phyloP scores from a whole-genome alignment of 1,139 yeast genomes.

The Sugiyamaella novakii region DNA sequence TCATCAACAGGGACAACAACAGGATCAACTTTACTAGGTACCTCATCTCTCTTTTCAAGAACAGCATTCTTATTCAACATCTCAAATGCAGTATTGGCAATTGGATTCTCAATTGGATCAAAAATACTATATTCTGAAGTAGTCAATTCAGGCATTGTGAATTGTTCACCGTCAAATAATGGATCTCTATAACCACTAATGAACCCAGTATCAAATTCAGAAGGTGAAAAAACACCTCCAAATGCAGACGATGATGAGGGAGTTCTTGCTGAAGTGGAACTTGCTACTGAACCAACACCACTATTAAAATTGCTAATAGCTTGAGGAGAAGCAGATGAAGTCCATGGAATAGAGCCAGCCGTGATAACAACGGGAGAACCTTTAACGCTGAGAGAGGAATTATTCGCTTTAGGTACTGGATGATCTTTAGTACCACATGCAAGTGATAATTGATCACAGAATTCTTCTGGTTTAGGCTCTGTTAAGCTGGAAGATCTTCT shows the following conservation, averaged over 20 bases:
- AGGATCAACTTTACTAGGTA: background rate
- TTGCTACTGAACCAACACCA: constrained; percentile 4
- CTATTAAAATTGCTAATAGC: background rate
- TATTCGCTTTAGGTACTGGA: constrained; percentile 60
- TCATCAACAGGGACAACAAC: constrained; percentile 27
- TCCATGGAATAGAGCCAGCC: constrained; percentile 29
- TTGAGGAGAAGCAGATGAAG: constrained; percentile 23
- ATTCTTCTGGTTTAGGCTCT: constrained; percentile 45
- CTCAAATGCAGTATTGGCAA: constrained; percentile 28
- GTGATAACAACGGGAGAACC: constrained; percentile 27
- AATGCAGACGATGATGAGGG: constrained; percentile 15
- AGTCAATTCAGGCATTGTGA: constrained; percentile 40
- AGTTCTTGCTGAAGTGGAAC: constrained; percentile 12
- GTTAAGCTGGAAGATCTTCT: constrained; percentile 23
- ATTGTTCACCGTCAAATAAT: constrained; percentile 39
- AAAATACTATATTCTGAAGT: constrained; percentile 67
- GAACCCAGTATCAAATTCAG: constrained; percentile 39
- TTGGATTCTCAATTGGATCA: constrained; percentile 55
- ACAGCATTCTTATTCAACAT: constrained; percentile 22
- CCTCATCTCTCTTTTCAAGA: constrained; percentile 16
- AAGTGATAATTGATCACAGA: constrained; percentile 71
- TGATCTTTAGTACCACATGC: constrained; percentile 73
- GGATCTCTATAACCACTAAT: constrained; percentile 43
- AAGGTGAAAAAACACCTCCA: constrained; percentile 29
- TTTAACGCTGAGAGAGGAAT: constrained; percentile 11